These are phyloP conservation scores for Pseudogymnoascus sp. DNA, from an alignment of 2,329 filamentous ascomycete genomes.

Conservation along the genomic window DNA sequence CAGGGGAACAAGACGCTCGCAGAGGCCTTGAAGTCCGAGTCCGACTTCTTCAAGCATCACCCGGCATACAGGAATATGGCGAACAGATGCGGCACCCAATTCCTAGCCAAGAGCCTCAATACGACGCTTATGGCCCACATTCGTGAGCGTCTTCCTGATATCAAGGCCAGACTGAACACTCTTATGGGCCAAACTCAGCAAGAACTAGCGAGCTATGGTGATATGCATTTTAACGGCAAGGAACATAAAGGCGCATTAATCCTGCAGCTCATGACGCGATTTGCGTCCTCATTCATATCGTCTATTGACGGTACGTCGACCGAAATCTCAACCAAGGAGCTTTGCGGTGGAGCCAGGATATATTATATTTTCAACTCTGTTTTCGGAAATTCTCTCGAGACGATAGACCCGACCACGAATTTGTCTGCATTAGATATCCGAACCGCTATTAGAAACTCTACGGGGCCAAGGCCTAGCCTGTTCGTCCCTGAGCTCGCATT, in stretches of 20 bases:
- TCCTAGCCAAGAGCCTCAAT: constrained; percentile 88
- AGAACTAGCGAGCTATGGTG: constrained; percentile 93
- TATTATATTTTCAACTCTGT: constrained; percentile 99
- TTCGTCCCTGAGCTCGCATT: constrained; percentile 98
- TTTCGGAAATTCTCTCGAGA: constrained; percentile 91
- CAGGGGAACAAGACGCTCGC: constrained; percentile 91
- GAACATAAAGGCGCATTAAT: constrained; percentile 94
- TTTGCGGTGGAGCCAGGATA: constrained; percentile 88
- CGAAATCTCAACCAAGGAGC: constrained; percentile 96
- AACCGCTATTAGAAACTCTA: constrained; percentile 96
- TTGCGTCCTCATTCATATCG: constrained; percentile 94
- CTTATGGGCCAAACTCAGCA: constrained; percentile 99
- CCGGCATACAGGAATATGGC: constrained; percentile 97
- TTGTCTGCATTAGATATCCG: constrained; percentile 90
- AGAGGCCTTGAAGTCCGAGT: constrained; percentile 80
- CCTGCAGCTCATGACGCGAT: constrained; percentile 94
- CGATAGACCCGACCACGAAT: constrained; percentile 92
- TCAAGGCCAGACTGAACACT: constrained; percentile 95
- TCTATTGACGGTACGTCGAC: constrained; percentile 98
- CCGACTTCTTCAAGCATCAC: constrained; percentile 94
- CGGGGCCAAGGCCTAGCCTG: constrained; percentile 85
- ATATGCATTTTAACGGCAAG: constrained; percentile 95
- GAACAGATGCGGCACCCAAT: constrained; percentile 85
- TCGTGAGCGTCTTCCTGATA: constrained; percentile 88
- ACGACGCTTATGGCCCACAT: constrained; percentile 94